phyloP scores from a whole-genome alignment of 495 filamentous ascomycete species.

The Penicillium pancosmium region DNA sequence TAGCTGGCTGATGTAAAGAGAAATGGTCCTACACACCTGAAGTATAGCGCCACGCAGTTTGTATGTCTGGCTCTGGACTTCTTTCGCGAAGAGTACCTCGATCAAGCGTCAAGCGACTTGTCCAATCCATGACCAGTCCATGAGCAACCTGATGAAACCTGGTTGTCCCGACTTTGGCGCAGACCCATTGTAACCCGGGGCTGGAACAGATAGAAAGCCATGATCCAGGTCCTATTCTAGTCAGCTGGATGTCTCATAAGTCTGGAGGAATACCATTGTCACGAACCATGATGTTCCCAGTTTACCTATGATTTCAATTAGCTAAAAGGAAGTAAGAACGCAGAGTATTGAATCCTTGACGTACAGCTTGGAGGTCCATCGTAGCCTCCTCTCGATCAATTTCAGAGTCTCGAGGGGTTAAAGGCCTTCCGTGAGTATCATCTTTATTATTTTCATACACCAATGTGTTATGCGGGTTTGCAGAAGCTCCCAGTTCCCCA shows the following conservation, averaged over 20 bases:
- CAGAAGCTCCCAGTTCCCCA: background rate
- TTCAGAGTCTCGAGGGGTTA: background rate
- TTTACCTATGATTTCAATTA: background rate
- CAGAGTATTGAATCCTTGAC: background rate
- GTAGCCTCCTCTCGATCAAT: background rate
- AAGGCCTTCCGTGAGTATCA: background rate
- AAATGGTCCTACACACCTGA: background rate
- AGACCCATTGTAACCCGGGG: background rate
- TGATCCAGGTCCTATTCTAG: background rate
- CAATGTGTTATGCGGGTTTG: background rate
- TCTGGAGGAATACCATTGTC: background rate
- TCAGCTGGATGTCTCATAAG: background rate
- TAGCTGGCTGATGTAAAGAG: too few species aligned
- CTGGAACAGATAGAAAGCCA: background rate
- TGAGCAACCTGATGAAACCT: background rate
- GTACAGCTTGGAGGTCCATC: constrained; percentile 1
- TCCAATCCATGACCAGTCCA: background rate
- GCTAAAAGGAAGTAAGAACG: background rate
- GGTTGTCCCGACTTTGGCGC: background rate
- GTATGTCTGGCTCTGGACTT: background rate
- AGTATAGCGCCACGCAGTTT: background rate
- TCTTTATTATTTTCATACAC: background rate
- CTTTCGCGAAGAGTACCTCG: background rate
- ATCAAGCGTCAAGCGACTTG: background rate
- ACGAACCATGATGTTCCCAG: background rate